Base-by-base conservation (phyloP, 768 basidiomycete species). In the Pleurotus djamor region DNA sequence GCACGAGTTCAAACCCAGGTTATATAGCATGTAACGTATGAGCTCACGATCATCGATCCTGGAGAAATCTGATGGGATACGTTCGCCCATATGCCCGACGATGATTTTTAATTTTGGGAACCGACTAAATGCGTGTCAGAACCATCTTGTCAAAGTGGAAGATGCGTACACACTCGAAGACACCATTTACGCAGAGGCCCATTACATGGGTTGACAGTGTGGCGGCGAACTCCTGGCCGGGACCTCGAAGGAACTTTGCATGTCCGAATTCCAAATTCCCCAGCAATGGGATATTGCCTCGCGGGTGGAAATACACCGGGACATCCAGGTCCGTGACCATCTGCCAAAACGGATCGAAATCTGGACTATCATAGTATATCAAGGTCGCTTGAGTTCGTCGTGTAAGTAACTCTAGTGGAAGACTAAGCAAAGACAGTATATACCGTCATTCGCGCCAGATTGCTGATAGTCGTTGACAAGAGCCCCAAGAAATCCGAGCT, bases 391-490 rank as follows among this genome's bases (percentile, higher is more conserved):
- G 13, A 21, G 4, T 17, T 43, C 5, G 28, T 47, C 37, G 32
- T n/a, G 38, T 13, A 55, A 63, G 56, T 2, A 16, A 5, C 2
- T 9, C 8, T 3, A 12, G 8, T 12, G 1, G 49, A 21, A 35
- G 9, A 9, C 12, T 34, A 14, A 8, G 21, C 21, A 28, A 28
- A 28, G 38, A 34, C 41, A 12, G 14, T 38, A 63, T 68, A 61
- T 21, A 76, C 76, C 61, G 17, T 75, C 73, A 56, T 79, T 71
- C 3, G 73, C 52, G 7, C 77, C 77, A 2, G 76, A 74, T 60
- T 79, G 74, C 49, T 79, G 78, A 64, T 74, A 80, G 59, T 80
- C 77, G 51, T 80, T 80, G 14, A 79, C 32, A 59, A 80, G 58
- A 9, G 72, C 77, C 6, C 77, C 78, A 14, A 78, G 60, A 34